phyloP scores from a whole-genome alignment of 371 early-diverging fungal genomes.

The Batkoa obscura region DNA sequence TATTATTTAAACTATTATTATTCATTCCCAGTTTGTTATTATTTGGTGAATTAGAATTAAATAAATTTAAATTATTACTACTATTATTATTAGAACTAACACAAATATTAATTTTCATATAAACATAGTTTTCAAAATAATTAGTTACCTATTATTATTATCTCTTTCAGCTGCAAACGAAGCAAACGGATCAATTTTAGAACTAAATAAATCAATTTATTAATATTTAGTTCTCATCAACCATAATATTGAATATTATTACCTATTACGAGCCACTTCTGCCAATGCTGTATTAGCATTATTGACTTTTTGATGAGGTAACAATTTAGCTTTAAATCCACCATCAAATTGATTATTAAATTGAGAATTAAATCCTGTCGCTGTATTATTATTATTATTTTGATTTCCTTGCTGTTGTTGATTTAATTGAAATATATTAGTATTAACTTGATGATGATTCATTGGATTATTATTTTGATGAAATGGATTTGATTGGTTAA shows the following conservation, averaged over 20 bases:
- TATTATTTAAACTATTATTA: too few relatives aligned
- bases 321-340: conserved; percentile 3
- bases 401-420: background rate
- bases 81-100: too few relatives aligned
- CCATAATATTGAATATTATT: background rate
- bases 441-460: background rate
- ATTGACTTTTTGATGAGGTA: conserved; percentile 2
- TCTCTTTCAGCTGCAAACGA: background rate
- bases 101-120: too few relatives aligned
- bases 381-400: background rate
- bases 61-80: too few relatives aligned
- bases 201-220: background rate
- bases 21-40: too few relatives aligned
- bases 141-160: too few relatives aligned
- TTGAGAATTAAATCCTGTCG: background rate
- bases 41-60: too few relatives aligned
- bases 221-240: background rate
- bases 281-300: conserved; percentile 4
- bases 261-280: conserved; percentile 3
- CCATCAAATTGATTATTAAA: conserved; percentile 4
- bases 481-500: conserved; percentile 3
- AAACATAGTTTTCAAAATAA: too few relatives aligned
- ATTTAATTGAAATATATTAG: background rate
- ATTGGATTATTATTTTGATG: background rate
- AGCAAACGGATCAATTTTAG: conserved; percentile 4